A percentile compares a stretch with the other conserved stretches of the same genome.
phyloP scores from a whole-genome alignment of 148 eudicot genomes.

The Amaranthus palmeri region DNA sequence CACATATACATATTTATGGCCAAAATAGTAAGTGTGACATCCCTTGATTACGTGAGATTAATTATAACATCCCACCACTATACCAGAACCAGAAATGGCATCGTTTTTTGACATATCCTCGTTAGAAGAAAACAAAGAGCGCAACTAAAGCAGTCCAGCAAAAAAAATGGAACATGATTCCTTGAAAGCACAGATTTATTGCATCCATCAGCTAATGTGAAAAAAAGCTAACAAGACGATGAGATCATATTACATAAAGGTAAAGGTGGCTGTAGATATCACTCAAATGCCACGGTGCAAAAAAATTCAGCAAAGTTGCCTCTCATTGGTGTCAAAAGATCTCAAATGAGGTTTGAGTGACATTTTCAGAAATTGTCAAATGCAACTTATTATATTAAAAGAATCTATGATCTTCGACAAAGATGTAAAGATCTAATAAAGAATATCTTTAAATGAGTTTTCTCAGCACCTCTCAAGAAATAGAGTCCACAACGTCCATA shows the following conservation, averaged over 20 bases:
- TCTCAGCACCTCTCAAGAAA: neutral
- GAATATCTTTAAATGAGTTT: too few species aligned
- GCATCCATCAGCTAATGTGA: too few species aligned
- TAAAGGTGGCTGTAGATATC: neutral
- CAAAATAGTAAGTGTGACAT: neutral
- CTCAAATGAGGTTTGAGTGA: neutral
- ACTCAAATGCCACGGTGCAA: neutral
- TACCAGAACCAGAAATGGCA: neutral
- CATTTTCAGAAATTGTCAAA: too few species aligned
- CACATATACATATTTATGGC: neutral
- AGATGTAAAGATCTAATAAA: too few species aligned
- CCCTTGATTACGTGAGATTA: too few species aligned
- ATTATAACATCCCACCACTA: neutral
- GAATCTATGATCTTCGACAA: too few species aligned
- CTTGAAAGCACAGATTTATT: too few species aligned
- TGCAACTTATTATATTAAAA: too few species aligned
- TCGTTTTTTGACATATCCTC: neutral
- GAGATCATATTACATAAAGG: neutral
- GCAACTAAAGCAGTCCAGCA: neutral
- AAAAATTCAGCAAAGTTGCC: neutral
- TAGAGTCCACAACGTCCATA: too few species aligned
- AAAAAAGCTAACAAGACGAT: too few species aligned
- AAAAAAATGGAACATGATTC: neutral
- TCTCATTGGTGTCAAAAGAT: neutral
- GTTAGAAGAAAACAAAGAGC: neutral